These are phyloP conservation scores for Scopulariopsis brevicaulis DNA, from an alignment of 2,329 filamentous ascomycete genomes.

Conservation along the genomic window DNA sequence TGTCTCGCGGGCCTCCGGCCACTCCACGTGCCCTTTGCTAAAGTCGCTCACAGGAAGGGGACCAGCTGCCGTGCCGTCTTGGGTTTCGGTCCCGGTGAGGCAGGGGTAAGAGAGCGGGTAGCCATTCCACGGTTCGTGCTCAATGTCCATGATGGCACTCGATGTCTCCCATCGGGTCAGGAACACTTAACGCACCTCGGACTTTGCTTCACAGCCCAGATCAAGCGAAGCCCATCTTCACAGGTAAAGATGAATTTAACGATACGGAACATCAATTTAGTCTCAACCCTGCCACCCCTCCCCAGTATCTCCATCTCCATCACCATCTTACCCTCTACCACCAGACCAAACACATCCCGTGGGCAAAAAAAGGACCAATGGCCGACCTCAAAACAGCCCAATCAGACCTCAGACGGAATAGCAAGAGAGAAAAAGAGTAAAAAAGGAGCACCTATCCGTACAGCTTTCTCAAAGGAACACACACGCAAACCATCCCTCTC, in stretches of 20 bases:
- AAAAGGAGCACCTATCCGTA: background rate
- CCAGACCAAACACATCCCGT: background rate
- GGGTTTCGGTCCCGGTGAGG: too few relatives aligned
- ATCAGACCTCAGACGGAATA: background rate
- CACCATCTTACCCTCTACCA: background rate
- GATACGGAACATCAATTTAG: background rate
- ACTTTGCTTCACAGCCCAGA: too few relatives aligned
- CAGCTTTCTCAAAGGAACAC: background rate
- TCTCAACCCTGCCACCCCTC: background rate
- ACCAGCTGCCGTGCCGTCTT: too few relatives aligned
- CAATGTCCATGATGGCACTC: too few relatives aligned
- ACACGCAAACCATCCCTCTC: background rate
- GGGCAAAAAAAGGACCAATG: background rate
- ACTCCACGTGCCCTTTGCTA: too few relatives aligned
- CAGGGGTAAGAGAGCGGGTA: too few relatives aligned
- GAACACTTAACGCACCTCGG: too few relatives aligned
- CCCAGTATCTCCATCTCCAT: background rate
- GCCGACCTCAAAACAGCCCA: background rate
- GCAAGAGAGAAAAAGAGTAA: background rate
- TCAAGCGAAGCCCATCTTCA: background rate
- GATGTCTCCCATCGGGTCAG: too few relatives aligned
- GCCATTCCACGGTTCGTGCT: too few relatives aligned
- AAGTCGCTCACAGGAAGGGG: too few relatives aligned
- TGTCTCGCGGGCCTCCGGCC: too few relatives aligned
- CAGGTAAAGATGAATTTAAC: background rate